Percentiles rank a stretch among this genome's conserved stretches.
Evolutionary conservation across 2,329 filamentous ascomycete species (phyloP).

Genomic region (Nothophoma quercina): DNA sequence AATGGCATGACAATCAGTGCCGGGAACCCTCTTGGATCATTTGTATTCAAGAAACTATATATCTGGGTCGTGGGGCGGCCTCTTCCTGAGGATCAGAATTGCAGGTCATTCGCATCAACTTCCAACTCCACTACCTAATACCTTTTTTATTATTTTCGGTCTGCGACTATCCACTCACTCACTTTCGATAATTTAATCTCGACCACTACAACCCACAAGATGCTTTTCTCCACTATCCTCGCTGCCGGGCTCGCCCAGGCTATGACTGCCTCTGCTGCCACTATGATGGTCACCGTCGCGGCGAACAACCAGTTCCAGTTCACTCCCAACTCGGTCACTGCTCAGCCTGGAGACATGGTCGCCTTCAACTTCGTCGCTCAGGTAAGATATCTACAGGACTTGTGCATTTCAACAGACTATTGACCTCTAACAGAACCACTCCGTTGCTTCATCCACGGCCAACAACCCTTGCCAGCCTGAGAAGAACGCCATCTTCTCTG

Average conservation of each 20-base stretch:
- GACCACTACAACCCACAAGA: conserved; percentile 16
- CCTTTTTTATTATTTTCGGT: conserved; percentile 6
- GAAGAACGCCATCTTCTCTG: conserved; percentile 37
- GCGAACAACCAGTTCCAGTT: conserved; percentile 43
- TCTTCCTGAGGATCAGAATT: conserved; percentile 23
- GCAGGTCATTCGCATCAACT: conserved; percentile 25
- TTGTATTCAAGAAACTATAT: conserved; percentile 12
- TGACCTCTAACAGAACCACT: conserved; percentile 32
- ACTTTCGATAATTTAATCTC: conserved; percentile 10
- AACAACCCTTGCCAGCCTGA: conserved; percentile 37
- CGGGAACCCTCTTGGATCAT: not conserved
- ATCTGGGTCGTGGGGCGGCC: conserved; percentile 4
- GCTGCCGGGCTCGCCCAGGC: conserved; percentile 33
- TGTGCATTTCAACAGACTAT: not conserved
- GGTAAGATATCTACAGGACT: conserved; percentile 10
- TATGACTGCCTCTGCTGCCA: conserved; percentile 35
- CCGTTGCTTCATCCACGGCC: conserved; percentile 34
- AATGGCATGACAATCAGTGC: not conserved
- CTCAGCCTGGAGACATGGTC: conserved; percentile 39
- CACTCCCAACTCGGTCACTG: conserved; percentile 36
- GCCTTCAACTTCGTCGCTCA: conserved; percentile 37
- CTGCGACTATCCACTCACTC: conserved; percentile 10
- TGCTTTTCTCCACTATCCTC: conserved; percentile 34
- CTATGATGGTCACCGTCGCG: conserved; percentile 41
- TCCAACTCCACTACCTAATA: conserved; percentile 10